A percentile compares a stretch with the other conserved stretches of the same genome.
Evolutionary conservation across 1,139 yeast genomes (phyloP).

Genomic region (Debaryomyces coudertii): DNA sequence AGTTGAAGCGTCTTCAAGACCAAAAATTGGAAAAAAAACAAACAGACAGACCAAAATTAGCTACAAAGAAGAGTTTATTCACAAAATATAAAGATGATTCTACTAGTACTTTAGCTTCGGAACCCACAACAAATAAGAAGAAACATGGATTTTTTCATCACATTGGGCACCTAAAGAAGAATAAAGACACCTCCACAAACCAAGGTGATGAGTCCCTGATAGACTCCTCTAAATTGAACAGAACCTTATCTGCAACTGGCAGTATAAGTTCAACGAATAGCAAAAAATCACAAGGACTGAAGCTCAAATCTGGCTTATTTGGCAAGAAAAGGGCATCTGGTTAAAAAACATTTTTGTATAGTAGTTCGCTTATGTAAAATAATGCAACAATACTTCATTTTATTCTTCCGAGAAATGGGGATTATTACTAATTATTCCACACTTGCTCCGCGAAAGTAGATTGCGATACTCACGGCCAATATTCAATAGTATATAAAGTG

Average conservation of each 20-base stretch:
- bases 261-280: constrained; percentile 26
- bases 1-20: constrained; percentile 15
- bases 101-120: constrained; percentile 1
- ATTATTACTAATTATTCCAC: not conserved
- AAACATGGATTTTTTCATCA: constrained; percentile 31
- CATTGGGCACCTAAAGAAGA: constrained; percentile 19
- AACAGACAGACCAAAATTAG: constrained; percentile 15
- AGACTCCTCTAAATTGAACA: constrained; percentile 16
- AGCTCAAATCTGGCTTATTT: constrained; percentile 11
- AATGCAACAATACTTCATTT: not conserved
- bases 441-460: not conserved
- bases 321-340: constrained; percentile 14
- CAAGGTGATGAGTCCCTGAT: constrained; percentile 16
- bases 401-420: not conserved
- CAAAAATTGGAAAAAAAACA: constrained; percentile 20
- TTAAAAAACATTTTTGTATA: not conserved
- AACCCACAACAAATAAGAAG: constrained; percentile 17
- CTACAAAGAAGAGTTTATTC: constrained; percentile 3
- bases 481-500: not conserved
- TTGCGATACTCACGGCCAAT: not conserved
- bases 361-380: constrained; percentile 6
- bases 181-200: constrained; percentile 15
- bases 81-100: constrained; percentile 1
- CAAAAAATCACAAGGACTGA: constrained; percentile 15
- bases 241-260: constrained; percentile 21